A percentile compares a stretch with the other conserved stretches of the same genome.
phyloP scores from a whole-genome alignment of 257 asterid species.

The Anisodus tanguticus region DNA sequence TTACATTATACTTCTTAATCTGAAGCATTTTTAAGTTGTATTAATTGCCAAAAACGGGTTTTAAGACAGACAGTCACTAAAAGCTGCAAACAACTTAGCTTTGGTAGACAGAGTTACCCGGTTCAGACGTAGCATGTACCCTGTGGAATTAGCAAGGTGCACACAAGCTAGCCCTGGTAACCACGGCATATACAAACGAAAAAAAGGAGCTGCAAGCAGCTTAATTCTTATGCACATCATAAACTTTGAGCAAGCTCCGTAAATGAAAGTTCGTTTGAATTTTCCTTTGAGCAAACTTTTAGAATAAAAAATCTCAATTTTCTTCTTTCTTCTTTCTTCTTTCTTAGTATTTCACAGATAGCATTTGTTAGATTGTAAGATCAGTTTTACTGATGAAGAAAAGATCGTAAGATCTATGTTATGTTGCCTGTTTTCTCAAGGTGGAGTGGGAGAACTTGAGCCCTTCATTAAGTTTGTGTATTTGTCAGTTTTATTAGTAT shows the following conservation, averaged over 20 bases:
- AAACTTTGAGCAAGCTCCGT: not conserved
- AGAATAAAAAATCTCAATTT: not conserved
- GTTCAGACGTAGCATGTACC: too few relatives aligned
- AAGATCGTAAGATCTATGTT: not conserved
- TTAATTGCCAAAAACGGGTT: not conserved
- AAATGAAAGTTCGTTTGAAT: not conserved
- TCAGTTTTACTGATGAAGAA: too few relatives aligned
- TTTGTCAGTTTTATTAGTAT: not conserved
- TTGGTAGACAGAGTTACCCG: too few relatives aligned
- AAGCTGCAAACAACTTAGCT: not conserved
- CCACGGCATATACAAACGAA: too few relatives aligned
- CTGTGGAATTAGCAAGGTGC: too few relatives aligned
- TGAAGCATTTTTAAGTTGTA: not conserved
- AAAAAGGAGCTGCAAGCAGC: too few relatives aligned
- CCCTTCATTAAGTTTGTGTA: not conserved
- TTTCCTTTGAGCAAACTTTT: not conserved
- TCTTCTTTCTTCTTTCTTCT: not conserved
- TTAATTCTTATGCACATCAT: not conserved
- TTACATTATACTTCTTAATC: not conserved
- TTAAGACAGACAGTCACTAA: not conserved
- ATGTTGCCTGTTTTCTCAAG: not conserved
- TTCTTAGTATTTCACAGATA: not conserved
- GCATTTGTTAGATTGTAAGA: not conserved
- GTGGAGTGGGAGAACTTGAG: not conserved
- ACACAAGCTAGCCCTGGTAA: too few relatives aligned